Evolutionary conservation across 495 filamentous ascomycete species (phyloP).

Genomic region (Aspergillus saccharolyticus): DNA sequence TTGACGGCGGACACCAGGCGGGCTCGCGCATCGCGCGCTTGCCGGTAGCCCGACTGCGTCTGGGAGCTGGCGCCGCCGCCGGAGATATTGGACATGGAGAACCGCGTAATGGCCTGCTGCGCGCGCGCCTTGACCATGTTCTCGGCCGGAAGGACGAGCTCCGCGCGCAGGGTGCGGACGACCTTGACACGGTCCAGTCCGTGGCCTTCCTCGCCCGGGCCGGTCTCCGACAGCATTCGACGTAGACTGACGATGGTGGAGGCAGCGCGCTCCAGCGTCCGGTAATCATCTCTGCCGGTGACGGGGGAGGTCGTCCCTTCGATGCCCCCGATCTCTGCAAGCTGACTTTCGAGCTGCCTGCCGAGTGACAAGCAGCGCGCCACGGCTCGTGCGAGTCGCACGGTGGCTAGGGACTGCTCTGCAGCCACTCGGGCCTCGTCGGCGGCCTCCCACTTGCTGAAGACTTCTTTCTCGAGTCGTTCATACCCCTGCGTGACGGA

Average conservation of each 20-base stretch:
- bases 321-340: constrained; percentile 52
- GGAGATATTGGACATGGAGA: constrained; percentile 67
- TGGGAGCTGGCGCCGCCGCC: constrained; percentile 24
- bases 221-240: constrained; percentile 61
- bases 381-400: constrained; percentile 72
- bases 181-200: constrained; percentile 67
- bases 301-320: constrained; percentile 13
- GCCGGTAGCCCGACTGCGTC: constrained; percentile 60
- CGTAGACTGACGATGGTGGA: constrained; percentile 69
- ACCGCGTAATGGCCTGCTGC: constrained; percentile 77
- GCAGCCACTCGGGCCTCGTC: constrained; percentile 70
- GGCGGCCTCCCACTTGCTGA: constrained; percentile 74
- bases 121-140: constrained; percentile 59
- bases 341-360: constrained; percentile 81
- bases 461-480: constrained; percentile 75
- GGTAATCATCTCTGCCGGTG: constrained; percentile 61
- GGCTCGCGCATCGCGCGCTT: constrained; percentile 71
- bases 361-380: constrained; percentile 71
- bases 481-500: constrained; percentile 78
- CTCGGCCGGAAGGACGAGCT: constrained; percentile 66
- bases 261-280: constrained; percentile 71
- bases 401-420: constrained; percentile 68
- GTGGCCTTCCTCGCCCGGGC: constrained; percentile 66
- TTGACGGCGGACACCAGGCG: constrained; percentile 68
- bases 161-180: constrained; percentile 59